Conservation (phyloP, 2,329 filamentous ascomycete species). For the Trichoderma polysporum region DNA sequence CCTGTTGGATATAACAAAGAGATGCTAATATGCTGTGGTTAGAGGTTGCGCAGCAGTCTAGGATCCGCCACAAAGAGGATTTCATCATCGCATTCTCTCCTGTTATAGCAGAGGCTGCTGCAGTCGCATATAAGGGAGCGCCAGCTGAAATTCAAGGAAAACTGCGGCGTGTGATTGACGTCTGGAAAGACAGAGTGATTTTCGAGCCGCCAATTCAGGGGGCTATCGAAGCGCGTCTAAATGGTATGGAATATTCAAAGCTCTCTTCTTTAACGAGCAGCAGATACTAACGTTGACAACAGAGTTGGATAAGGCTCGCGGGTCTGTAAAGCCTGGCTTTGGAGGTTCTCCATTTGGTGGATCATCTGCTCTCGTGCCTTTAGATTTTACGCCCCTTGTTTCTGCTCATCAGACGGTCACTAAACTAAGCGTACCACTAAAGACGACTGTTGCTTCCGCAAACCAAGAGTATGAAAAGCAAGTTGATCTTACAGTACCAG, state of each 20-base stretch:
- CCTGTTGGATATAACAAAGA: not conserved
- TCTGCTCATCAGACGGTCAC: conserved; percentile 70
- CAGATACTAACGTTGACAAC: conserved; percentile 23
- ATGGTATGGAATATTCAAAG: conserved; percentile 57
- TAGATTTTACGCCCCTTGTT: conserved; percentile 75
- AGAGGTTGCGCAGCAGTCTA: conserved; percentile 94
- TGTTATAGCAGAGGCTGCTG: conserved; percentile 85
- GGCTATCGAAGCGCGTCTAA: conserved; percentile 74
- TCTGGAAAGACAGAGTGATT: conserved; percentile 85
- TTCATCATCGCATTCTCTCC: conserved; percentile 91
- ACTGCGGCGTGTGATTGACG: conserved; percentile 83
- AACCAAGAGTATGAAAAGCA: conserved; percentile 83
- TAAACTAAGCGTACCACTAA: conserved; percentile 69
- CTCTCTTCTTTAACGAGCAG: not conserved
- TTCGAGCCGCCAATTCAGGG: conserved; percentile 80
- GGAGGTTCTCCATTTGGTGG: conserved; percentile 57
- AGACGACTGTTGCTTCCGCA: conserved; percentile 66
- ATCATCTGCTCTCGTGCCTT: conserved; percentile 60
- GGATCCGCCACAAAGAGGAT: conserved; percentile 86
- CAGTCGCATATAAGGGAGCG: conserved; percentile 86
- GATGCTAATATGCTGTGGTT: conserved; percentile 36
- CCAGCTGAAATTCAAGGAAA: conserved; percentile 84
- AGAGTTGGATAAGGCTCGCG: conserved; percentile 64
- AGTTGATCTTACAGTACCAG: conserved; percentile 64
- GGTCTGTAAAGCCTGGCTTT: conserved; percentile 51